Base-by-base conservation (phyloP, 2,329 filamentous ascomycete genomes). In the Grosmannia penicillata region DNA sequence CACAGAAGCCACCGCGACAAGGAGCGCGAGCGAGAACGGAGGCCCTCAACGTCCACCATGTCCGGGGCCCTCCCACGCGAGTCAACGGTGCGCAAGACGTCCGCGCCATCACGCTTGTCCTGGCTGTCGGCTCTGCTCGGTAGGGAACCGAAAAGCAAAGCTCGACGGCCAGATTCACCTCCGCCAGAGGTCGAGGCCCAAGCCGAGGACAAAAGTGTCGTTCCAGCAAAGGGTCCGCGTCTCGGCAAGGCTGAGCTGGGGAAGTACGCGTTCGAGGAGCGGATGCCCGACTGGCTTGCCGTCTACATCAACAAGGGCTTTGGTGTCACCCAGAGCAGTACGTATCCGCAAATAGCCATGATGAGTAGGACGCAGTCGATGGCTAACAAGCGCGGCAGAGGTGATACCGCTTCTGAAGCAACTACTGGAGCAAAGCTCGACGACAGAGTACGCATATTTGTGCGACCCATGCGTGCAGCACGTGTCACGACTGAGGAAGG, bases 401-500 rank as follows among this genome's bases (percentile, higher is more conserved):
- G 61, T 85, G 9, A 64, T 86, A 38, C 68, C 72, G 0, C 68
- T 78, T 2, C 59, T 89, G 18, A 58, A 65, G 17, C 68, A 71
- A 44, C 61, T 86, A 10, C 70, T 82, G 31, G 66, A 78, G 29
- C 66, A 79, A 39, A 83, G 82, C 49, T 53, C 59, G 8, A 61
- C 62, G 5, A 81, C 84, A 1, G 63, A 72, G 38, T 73, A 73
- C 45, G 82, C 83, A 6, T 94, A 86, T 50, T 63, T 94, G 25
- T 95, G 87, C 55, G 76, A 86, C 50, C 70, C 79, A 1, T 65
- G 67, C 34, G 80, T 85, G 0, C 68, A 76, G 35, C 87, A 95
- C 51, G 69, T 96, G 21, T 83, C 82, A 37, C 93, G 93, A 51
- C 66, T 93, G 37, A 71, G 68, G n/a, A 68, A 65, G 43, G 87